These are phyloP conservation scores for Antarctomyces pellizariae DNA, from an alignment of 495 filamentous ascomycete genomes.

Conservation along the genomic window DNA sequence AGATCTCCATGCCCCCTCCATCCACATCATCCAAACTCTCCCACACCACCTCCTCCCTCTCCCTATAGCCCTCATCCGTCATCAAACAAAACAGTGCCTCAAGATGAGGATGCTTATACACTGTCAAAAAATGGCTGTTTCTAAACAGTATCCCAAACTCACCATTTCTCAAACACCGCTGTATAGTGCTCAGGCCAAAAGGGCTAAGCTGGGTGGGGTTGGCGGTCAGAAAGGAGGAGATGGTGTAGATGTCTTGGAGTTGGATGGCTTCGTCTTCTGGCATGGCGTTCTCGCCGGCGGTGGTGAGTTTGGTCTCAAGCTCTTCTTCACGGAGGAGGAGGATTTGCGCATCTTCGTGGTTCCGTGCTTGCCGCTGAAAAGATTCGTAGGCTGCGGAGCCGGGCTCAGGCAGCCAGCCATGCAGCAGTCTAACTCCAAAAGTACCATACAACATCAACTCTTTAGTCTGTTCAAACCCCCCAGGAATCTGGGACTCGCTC, in stretches of 20 bases:
- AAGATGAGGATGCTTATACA: slow-evolving; percentile 61
- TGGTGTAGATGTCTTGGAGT: slow-evolving; percentile 56
- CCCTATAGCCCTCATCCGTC: slow-evolving; percentile 76
- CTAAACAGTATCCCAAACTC: slow-evolving; percentile 76
- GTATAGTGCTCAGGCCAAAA: slow-evolving; percentile 53
- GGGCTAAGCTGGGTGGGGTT: slow-evolving; percentile 72
- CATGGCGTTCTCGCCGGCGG: slow-evolving; percentile 22
- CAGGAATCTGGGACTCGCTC: slow-evolving; percentile 27
- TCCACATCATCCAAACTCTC: slow-evolving; percentile 76
- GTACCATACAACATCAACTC: slow-evolving; percentile 75
- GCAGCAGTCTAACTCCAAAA: slow-evolving; percentile 72
- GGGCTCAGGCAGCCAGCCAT: slow-evolving; percentile 65
- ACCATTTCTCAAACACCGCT: slow-evolving; percentile 38
- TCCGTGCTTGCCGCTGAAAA: slow-evolving; percentile 46
- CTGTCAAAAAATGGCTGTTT: slow-evolving; percentile 87
- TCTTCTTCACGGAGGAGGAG: slow-evolving; percentile 74
- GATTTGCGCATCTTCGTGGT: slow-evolving; percentile 78
- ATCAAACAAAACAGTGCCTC: slow-evolving; percentile 54
- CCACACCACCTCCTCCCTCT: slow-evolving; percentile 86
- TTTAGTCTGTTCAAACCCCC: slow-evolving; percentile 56
- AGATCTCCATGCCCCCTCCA: slow-evolving; percentile 63
- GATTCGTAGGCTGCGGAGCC: slow-evolving; percentile 37
- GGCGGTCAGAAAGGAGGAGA: slow-evolving; percentile 55
- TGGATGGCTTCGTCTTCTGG: slow-evolving; percentile 43
- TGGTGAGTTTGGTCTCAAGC: slow-evolving; percentile 50